Base-by-base conservation (phyloP, 1,139 yeast genomes). In the Yamadazyma sp. region DNA sequence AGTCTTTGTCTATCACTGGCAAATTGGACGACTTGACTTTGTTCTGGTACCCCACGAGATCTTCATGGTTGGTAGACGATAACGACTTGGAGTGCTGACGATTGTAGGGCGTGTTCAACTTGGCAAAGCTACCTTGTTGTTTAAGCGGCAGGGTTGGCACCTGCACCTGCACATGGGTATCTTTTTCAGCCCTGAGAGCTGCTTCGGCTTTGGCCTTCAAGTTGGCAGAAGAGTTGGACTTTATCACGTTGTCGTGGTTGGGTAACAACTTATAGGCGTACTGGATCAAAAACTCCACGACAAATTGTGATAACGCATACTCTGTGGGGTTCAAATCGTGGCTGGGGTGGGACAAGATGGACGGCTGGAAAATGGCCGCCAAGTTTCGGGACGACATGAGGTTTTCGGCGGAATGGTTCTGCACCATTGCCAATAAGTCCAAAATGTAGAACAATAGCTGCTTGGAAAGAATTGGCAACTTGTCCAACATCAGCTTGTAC, bases 321-420 rank as follows among this genome's bases (percentile, higher is more conserved):
- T 92, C 97, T 26, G 81, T 85, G 1, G 97, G 97, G 36, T 84
- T 79, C 81, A 90, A 78, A 57, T 89, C 96, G 59, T 92, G 97
- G 50, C 74, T 77, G 6, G 97, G 96, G 57, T 92, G 97, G 2
- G 95, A 86, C 35, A 94, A 69, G 13, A 94, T 80, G 15, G 96
- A 86, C 2, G 98, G 98, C 62, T 92, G 98, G 65, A 94, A 92
- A 44, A 92, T 87, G 2, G 97, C 96, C 0, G 97, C 96, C 48
- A 92, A 68, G 56, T 94, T 92, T 50, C 92, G 78, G 2, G 96
- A 87, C 2, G 96, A 82, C 99, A 92, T 92, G 50, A 88, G 70
- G 57, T 90, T 92, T 42, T 78, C 79, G 34, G 77, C 79, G 8
- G 92, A 73, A 53, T 86, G 83, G 44, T 86, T 80, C 37, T 90